Evolutionary conservation across 2,329 filamentous ascomycete species (phyloP), one percentile per base, ranked within the genome.

Genomic region (Cladosporium velox): DNA sequence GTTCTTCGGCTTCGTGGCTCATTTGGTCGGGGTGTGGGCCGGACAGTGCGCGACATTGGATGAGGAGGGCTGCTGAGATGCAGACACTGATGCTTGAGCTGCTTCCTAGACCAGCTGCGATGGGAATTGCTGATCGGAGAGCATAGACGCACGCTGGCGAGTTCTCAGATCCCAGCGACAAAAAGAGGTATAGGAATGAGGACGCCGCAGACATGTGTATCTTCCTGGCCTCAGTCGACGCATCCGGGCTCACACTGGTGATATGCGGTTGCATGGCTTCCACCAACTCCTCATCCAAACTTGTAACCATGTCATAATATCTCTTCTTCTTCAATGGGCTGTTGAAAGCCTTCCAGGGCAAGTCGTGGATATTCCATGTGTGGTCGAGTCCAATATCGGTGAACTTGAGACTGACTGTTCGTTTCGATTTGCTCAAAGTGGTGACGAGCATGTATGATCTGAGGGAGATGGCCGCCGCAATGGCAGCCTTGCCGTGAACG

Each of bases 391-490:
- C 89, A 72, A 98, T 93, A 77, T 99, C 95, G 67, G 93, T 90
- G 77, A 99, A 98, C 73, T 90, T 90, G 65, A 99, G 83, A 2
- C 91, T 91, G 59, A 99, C 89, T 15, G 91, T 97, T 67, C 92
- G 89, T 76, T 90, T 91, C 51, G 93, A 96, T 81, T 97, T 97
- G 69, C 93, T 96, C 57, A 97, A 87, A 15, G 94, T 91, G 18
- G 93, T 97, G 76, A 98, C 94, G 74, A 96, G 93, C 59, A 99
- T 90, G 78, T 98, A 99, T 54, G 95, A 98, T 72, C 95, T 90
- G 32, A 99, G 86, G 32, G 95, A 97, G 67, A 99, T 96, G 34
- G 95, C 90, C 28, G 95, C 96, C 62, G 95, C 95, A 79, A 99
- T 94, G 66, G 95, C 94, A 71, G 93, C 88, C 87, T 97, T 98